Evolutionary conservation across 1,284 basidiomycete genomes (phyloP), one percentile per base, ranked within the genome.

Genomic region (Stereum hirsutum): DNA sequence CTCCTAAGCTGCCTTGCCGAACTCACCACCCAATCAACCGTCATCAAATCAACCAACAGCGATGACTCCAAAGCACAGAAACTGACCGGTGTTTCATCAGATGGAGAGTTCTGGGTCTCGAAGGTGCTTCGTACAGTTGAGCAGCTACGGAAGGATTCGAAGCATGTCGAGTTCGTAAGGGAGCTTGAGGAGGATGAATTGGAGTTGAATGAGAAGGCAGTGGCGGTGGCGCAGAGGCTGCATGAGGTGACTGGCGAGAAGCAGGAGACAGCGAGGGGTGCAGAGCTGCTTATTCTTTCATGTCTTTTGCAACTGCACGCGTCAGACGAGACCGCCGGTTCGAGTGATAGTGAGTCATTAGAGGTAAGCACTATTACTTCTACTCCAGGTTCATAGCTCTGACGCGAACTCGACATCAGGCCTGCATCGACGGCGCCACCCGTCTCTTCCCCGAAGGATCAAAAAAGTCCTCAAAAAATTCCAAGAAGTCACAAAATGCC

Each of bases 91-190:
- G 73, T 78, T 19, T 75, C 85, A 34, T 70, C 77, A 5, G 74
- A 84, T 44, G 88, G 89, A 20, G 73, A 82, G 52, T 78, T 87
- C 44, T 97, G 93, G 94, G 66, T 89, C 3, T 70, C 78, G 5
- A 80, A 79, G 53, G 77, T 80, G 4, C 66, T 92, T 27, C 61
- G 68, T 4, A 76, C 75, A 6, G 69, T 96, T 45, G 63, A 69
- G 20, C 54, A 57, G 37, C 57, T 92, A 25, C 79, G 86, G 55
- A 68, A 70, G 43, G 87, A 94, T 58, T 56, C 57, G 26, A 89
- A 89, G 59, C 82, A 90, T 54, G 75, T 83, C 37, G 62, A 70
- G n/a, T 51, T 70, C 2, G 60, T 84, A 1, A 59, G 64, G 11
- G 74, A 81, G 15, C 55, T 70, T 10, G 80, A 83, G 41, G 76